Percentiles rank a stretch among this genome's conserved stretches.
Conservation (phyloP, 106 monocot species). For the Narthecium ossifragum region DNA sequence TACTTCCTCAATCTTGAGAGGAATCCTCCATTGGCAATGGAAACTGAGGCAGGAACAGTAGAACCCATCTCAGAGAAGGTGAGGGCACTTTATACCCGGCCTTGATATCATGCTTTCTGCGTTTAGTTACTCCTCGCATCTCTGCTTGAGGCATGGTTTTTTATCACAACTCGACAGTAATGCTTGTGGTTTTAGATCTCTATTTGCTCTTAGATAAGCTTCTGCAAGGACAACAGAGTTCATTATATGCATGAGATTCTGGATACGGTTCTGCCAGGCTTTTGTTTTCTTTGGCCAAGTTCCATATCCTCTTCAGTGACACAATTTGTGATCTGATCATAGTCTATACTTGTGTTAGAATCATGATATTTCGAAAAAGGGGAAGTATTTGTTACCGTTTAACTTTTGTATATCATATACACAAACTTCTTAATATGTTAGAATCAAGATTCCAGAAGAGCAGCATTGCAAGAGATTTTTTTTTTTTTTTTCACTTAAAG, state of each 20-base stretch:
- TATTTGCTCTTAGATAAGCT: background rate
- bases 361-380: no score
- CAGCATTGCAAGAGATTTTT: no score
- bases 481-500: no score
- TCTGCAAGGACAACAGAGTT: background rate
- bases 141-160: background rate
- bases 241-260: background rate
- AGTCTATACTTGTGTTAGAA: no score
- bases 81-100: background rate
- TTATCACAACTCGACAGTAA: background rate
- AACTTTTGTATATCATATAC: no score
- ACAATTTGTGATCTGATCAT: no score
- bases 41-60: background rate
- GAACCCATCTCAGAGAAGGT: background rate
- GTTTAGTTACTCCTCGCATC: background rate
- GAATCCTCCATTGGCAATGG: background rate
- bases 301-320: no score
- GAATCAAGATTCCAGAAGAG: no score
- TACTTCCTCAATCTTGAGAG: background rate
- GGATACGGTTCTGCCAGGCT: no score
- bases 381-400: no score
- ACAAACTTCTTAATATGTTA: no score
- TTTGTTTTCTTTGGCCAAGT: no score
- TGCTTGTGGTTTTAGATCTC: background rate
- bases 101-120: background rate